Evolutionary conservation across 306 rosid genomes (phyloP), one percentile per base, ranked within the genome.

Genomic region (Fragaria nilgerrensis): DNA sequence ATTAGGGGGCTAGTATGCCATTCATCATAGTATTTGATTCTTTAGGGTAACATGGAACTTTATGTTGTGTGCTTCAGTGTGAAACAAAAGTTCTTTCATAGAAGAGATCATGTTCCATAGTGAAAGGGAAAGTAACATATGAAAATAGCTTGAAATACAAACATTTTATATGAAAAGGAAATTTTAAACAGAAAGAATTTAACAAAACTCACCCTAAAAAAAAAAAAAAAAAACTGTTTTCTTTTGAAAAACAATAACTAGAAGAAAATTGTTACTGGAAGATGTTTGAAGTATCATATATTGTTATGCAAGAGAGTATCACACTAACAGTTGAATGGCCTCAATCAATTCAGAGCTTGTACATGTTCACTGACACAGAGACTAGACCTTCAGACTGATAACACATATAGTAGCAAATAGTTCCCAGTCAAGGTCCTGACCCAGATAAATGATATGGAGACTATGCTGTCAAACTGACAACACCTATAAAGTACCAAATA

Each of bases 321-420:
- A n/a, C 12, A 34, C 55, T 41, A 58, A 66, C 27, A 19, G 2
- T 63, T 11, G 69, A 59, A 22, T 17, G 56, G 20, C 29, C 39
- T 74, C 12, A 10, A 43, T 25, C 34, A 7, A 73, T 22, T 56
- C 10, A 43, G 14, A 74, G 29, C 68, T 56, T 25, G 29, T 17
- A 44, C n/a, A 59, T 32, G 36, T 36, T 32, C 67, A 74, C 69
- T 74, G 59, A 41, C 77, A 25, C 6, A 19, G 44, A 47, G 69
- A 27, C 56, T 16, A 17, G 56, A 52, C 25, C 7, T 29, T 41
- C 34, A 48, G 47, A 41, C 55, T 59, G 69, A 58, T 25, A 59
- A 27, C 77, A 58, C 0, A 41, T 1, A 61, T 25, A 47, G 45
- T 25, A 61, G n/a, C 70, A 58, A 74, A 74, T 44, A 74, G 56